These are phyloP conservation scores for Penicillium soppii DNA, from an alignment of 495 filamentous ascomycete genomes.

Conservation along the genomic window DNA sequence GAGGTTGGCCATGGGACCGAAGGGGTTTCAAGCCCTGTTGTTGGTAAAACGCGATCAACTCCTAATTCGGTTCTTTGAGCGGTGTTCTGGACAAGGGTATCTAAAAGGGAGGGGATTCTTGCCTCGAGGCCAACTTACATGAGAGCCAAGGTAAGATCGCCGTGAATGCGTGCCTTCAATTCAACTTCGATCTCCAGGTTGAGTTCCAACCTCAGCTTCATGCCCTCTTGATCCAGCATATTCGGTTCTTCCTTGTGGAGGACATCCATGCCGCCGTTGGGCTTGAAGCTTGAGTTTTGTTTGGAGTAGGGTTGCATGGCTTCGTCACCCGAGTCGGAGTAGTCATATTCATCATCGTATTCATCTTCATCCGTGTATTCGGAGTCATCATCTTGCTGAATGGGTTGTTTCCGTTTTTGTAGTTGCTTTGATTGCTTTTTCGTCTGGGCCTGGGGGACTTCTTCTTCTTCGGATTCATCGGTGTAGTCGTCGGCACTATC, in stretches of 20 bases:
- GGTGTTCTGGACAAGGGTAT: background rate
- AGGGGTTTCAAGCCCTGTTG: conserved; percentile 28
- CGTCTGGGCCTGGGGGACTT: conserved; percentile 15
- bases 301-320: conserved; percentile 47
- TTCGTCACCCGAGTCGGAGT: conserved; percentile 30
- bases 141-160: conserved; percentile 80
- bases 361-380: conserved; percentile 52
- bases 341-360: conserved; percentile 51
- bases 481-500: conserved; percentile 35
- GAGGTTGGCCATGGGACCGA: background rate
- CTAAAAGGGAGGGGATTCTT: background rate
- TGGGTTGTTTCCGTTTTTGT: conserved; percentile 22
- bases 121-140: conserved; percentile 60
- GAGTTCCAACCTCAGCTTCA: conserved; percentile 76
- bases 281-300: conserved; percentile 7
- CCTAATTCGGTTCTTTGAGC: conserved; percentile 28
- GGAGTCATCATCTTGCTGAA: conserved; percentile 22
- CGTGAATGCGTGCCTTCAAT: conserved; percentile 86
- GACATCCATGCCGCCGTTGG: conserved; percentile 33
- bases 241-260: conserved; percentile 28
- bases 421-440: conserved; percentile 36
- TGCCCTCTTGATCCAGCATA: conserved; percentile 45
- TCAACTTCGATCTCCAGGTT: conserved; percentile 88
- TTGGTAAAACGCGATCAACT: conserved; percentile 31
- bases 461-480: conserved; percentile 33